phyloP scores from a whole-genome alignment of 805 yeast genomes.

The Blastobotrys muscicola region DNA sequence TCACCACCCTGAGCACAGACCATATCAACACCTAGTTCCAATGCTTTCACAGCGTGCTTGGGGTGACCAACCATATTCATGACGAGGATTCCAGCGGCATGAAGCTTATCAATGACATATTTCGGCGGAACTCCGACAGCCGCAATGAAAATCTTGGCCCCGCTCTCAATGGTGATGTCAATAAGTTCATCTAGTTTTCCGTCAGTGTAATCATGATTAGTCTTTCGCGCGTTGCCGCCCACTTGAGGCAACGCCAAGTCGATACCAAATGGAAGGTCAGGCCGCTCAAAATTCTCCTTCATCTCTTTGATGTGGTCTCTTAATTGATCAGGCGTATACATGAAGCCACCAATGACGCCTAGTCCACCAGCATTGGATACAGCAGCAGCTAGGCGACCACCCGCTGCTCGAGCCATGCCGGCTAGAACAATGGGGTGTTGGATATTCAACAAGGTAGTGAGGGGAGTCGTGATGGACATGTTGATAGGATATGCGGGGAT shows the following conservation, averaged over 20 bases:
- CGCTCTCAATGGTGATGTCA: conserved; percentile 17
- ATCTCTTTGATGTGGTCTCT: conserved; percentile 10
- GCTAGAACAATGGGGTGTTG: conserved; percentile 21
- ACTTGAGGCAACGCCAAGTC: conserved; percentile 20
- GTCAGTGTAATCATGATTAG: conserved; percentile 20
- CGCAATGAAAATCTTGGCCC: conserved; percentile 18
- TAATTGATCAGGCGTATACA: conserved; percentile 11
- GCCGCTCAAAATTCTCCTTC: conserved; percentile 9
- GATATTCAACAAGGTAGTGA: conserved; percentile 19
- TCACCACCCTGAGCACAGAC: conserved; percentile 24
- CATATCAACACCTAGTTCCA: conserved; percentile 17
- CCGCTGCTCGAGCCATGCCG: conserved; percentile 22
- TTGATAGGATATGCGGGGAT: no score
- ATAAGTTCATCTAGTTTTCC: conserved; percentile 17
- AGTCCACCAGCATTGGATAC: conserved; percentile 23
- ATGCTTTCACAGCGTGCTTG: conserved; percentile 19
- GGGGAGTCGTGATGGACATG: conserved; percentile 11
- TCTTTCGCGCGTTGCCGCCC: conserved; percentile 21
- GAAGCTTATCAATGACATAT: conserved; percentile 18
- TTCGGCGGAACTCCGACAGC: conserved; percentile 23
- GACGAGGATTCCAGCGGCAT: conserved; percentile 18
- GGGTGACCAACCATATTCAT: conserved; percentile 23
- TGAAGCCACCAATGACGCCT: conserved; percentile 19
- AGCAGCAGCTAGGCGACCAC: conserved; percentile 21
- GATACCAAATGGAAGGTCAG: conserved; percentile 18